phyloP scores from a whole-genome alignment of 352 stramenopile genomes.

The Globisporangium alternatum region DNA sequence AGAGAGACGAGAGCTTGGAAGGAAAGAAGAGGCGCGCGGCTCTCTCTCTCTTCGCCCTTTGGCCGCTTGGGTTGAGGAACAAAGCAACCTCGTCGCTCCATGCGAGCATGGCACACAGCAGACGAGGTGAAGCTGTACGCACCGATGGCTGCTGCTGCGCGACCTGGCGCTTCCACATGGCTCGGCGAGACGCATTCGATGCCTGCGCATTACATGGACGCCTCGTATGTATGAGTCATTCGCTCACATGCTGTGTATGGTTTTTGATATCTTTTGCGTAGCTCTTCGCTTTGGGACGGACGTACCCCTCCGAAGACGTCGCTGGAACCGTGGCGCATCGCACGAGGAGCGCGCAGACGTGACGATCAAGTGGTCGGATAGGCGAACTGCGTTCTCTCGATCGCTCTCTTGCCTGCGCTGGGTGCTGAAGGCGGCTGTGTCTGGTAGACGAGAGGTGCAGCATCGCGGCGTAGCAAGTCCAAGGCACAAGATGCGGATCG shows the following conservation, averaged over 20 bases:
- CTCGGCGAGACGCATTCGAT: constrained; percentile 44
- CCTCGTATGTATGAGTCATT: not conserved
- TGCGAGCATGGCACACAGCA: too few species aligned
- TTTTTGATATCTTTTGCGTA: not conserved
- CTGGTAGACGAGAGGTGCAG: too few species aligned
- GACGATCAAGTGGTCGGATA: not conserved
- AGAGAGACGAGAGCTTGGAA: not conserved
- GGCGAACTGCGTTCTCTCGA: too few species aligned
- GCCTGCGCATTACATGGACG: constrained; percentile 26
- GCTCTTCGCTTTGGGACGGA: not conserved
- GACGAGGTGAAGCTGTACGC: not conserved
- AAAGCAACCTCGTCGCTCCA: too few species aligned
- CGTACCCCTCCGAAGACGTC: constrained; percentile 8
- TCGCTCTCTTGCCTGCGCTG: too few species aligned
- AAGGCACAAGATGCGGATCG: too few species aligned
- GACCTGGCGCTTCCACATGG: constrained; percentile 70
- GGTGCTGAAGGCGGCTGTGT: too few species aligned
- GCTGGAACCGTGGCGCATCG: not conserved
- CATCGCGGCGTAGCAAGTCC: too few species aligned
- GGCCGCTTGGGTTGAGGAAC: not conserved
- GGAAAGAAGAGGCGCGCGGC: not conserved
- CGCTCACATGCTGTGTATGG: not conserved
- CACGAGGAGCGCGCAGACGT: not conserved
- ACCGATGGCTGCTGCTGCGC: constrained; percentile 23
- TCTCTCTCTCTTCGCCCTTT: constrained; percentile 1